These are phyloP conservation scores for Vitis hybrid DNA, from an alignment of 177 flowering plant species.

Conservation along the genomic window DNA sequence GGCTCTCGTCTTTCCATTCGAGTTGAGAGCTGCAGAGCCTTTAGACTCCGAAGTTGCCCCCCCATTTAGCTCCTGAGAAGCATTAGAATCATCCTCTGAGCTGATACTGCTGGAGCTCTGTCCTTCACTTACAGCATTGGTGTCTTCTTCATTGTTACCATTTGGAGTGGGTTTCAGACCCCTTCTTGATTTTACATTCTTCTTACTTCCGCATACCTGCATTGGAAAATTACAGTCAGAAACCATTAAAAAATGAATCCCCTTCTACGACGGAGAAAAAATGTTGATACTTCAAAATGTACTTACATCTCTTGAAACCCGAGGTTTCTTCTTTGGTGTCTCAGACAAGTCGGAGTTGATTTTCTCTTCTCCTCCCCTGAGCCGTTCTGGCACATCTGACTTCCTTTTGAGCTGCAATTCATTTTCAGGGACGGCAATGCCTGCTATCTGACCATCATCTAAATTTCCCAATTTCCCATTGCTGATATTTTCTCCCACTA, in stretches of 20 bases:
- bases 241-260: not conserved
- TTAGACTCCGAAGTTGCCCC: slow-evolving; percentile 34
- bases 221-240: not conserved
- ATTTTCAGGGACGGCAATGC: slow-evolving; percentile 7
- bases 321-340: slow-evolving; percentile 37
- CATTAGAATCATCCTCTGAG: slow-evolving; percentile 67
- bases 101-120: slow-evolving; percentile 51
- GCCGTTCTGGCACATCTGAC: slow-evolving; percentile 9
- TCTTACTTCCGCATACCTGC: slow-evolving; percentile 43
- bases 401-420: slow-evolving; percentile 36
- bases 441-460: slow-evolving; percentile 7
- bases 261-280: not conserved
- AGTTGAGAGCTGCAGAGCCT: slow-evolving; percentile 33
- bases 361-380: slow-evolving; percentile 1
- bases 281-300: not conserved
- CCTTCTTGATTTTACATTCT: slow-evolving; percentile 37
- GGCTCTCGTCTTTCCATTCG: slow-evolving; percentile 66
- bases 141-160: slow-evolving; percentile 35
- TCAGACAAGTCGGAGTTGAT: slow-evolving; percentile 4
- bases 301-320: slow-evolving; percentile 47
- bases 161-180: slow-evolving; percentile 22
- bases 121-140: slow-evolving; percentile 30
- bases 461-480: slow-evolving; percentile 2
- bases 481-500: slow-evolving; percentile 7
- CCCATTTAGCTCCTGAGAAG: slow-evolving; percentile 48